Evolutionary conservation across 495 filamentous ascomycete genomes (phyloP).

Genomic region (Evansstolkia leycettana): DNA sequence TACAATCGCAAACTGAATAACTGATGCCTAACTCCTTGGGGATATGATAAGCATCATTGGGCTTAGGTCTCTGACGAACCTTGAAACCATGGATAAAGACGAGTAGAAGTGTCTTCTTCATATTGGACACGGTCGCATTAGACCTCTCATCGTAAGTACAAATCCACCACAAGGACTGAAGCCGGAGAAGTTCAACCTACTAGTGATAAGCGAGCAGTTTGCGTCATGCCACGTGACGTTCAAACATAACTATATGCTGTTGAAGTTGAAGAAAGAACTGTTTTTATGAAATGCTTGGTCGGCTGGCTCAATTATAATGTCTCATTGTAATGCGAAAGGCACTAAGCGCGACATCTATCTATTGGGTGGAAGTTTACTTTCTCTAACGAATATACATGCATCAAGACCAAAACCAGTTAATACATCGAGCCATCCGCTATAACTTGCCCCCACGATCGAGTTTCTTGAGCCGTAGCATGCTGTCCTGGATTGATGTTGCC

Average conservation of each 20-base stretch:
- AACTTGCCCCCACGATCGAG: slow-evolving; percentile 12
- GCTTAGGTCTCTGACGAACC: slow-evolving; percentile 38
- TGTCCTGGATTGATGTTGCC: slow-evolving; percentile 53
- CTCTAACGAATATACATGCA: no score
- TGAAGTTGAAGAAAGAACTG: no score
- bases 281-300: no score
- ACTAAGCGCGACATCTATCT: no score
- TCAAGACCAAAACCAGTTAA: slow-evolving; percentile 1
- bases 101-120: slow-evolving; percentile 82
- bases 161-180: no score
- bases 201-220: neutral
- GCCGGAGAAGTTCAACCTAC: neutral
- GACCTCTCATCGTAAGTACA: no score
- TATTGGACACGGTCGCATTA: slow-evolving; percentile 19
- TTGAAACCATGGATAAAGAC: slow-evolving; percentile 98
- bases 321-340: neutral
- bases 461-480: slow-evolving; percentile 27
- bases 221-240: slow-evolving; percentile 1
- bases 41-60: no score
- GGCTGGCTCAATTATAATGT: no score
- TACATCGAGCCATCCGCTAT: slow-evolving; percentile 4
- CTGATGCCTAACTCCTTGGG: no score
- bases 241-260: neutral
- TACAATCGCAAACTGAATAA: no score
- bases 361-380: no score